phyloP scores from a whole-genome alignment of 2,329 filamentous ascomycete species.

The Ceratocystis diversiconidia region DNA sequence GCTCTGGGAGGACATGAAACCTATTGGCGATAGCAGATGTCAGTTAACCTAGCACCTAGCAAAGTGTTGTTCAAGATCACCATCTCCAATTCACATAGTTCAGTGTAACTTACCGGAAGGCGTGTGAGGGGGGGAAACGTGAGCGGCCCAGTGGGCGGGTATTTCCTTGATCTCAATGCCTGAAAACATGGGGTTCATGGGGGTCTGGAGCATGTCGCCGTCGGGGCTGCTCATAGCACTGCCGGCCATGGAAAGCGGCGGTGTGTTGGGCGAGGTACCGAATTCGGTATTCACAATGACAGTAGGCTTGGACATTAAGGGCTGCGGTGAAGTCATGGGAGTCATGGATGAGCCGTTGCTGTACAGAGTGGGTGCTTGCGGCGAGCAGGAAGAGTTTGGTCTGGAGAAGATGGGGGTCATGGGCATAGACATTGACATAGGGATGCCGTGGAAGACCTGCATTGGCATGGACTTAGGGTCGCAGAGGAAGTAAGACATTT shows the following conservation, averaged over 20 bases:
- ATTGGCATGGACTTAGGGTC: slow-evolving; percentile 51
- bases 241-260: slow-evolving; percentile 69
- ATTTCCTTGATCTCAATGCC: slow-evolving; percentile 41
- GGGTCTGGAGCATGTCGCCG: slow-evolving; percentile 66
- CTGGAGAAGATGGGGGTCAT: slow-evolving; percentile 51
- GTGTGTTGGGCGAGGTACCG: slow-evolving; percentile 50
- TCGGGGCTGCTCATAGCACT: slow-evolving; percentile 80
- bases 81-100: background rate
- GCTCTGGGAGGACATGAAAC: slow-evolving; percentile 18
- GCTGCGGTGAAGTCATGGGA: slow-evolving; percentile 60
- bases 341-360: slow-evolving; percentile 49
- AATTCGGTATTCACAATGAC: slow-evolving; percentile 58
- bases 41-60: too few relatives aligned
- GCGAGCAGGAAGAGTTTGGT: slow-evolving; percentile 51
- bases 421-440: slow-evolving; percentile 57
- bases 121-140: slow-evolving; percentile 72
- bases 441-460: slow-evolving; percentile 55
- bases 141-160: slow-evolving; percentile 62
- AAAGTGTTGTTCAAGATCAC: too few relatives aligned
- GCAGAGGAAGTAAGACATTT: slow-evolving; percentile 78
- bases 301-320: slow-evolving; percentile 56
- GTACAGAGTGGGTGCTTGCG: slow-evolving; percentile 40
- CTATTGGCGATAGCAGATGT: background rate
- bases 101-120: slow-evolving; percentile 54
- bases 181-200: slow-evolving; percentile 66